Evolutionary conservation across 371 early-diverging fungal species (phyloP).

Genomic region (Mortierella sp.): DNA sequence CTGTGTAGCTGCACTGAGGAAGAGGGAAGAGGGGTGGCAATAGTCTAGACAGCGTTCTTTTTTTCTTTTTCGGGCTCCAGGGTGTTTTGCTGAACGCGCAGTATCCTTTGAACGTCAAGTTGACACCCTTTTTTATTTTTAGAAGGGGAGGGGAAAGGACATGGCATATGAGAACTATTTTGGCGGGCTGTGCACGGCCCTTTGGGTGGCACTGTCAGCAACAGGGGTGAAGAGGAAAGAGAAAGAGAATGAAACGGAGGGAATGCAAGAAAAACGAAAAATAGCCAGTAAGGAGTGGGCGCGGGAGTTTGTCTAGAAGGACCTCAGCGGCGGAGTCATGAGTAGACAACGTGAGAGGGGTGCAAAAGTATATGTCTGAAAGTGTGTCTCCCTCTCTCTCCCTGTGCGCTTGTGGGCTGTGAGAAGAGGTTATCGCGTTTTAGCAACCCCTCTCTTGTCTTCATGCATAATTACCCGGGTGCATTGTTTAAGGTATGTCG

Average conservation of each 20-base stretch:
- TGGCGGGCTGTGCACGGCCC: conserved; percentile 11
- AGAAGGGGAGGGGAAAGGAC: neutral
- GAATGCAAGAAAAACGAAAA: neutral
- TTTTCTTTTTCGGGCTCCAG: too few species aligned
- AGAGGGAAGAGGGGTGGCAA: neutral
- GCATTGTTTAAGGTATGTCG: neutral
- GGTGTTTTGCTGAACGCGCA: neutral
- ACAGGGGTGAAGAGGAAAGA: neutral
- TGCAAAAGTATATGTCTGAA: too few species aligned
- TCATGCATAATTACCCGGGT: neutral
- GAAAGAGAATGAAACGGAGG: neutral
- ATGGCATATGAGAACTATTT: neutral
- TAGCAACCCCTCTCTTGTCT: neutral
- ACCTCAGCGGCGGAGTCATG: neutral
- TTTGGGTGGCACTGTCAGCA: neutral
- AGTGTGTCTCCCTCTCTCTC: too few species aligned
- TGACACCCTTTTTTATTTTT: neutral
- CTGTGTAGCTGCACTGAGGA: too few species aligned
- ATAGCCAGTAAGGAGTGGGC: too few species aligned
- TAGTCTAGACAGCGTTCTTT: neutral
- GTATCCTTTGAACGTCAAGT: neutral
- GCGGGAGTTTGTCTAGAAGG: neutral
- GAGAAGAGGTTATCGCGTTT: neutral
- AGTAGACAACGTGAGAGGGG: neutral
- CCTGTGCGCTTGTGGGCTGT: too few species aligned